These are phyloP conservation scores for Penicillium macrosclerotiorum DNA, from an alignment of 495 filamentous ascomycete genomes.

Conservation along the genomic window DNA sequence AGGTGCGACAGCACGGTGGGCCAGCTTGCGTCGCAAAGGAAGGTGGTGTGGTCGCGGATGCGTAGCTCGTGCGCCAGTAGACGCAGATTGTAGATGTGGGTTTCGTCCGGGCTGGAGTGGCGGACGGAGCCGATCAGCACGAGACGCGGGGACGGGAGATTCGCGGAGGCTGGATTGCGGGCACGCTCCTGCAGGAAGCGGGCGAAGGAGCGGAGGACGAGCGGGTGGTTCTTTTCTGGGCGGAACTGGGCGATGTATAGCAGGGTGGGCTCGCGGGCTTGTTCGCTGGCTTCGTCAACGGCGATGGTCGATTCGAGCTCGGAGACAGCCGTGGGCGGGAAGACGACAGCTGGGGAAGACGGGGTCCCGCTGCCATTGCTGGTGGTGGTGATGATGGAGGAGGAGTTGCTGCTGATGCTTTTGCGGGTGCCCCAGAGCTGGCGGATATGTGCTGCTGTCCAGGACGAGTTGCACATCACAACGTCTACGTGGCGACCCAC, in stretches of 20 bases:
- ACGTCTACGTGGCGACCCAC: conserved; percentile 81
- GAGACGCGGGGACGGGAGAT: conserved; percentile 47
- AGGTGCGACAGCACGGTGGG: conserved; percentile 78
- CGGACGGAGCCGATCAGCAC: conserved; percentile 87
- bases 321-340: conserved; percentile 85
- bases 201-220: conserved; percentile 81
- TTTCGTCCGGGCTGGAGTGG: conserved; percentile 72
- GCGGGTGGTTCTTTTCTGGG: conserved; percentile 90
- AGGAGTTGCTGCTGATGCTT: conserved; percentile 13
- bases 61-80: conserved; percentile 84
- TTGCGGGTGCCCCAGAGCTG: conserved; percentile 66
- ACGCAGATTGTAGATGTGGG: conserved; percentile 85
- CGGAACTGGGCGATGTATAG: conserved; percentile 97
- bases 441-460: conserved; percentile 84
- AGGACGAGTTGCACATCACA: conserved; percentile 95
- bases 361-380: conserved; percentile 30
- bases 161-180: conserved; percentile 41
- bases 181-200: conserved; percentile 56
- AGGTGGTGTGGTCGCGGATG: conserved; percentile 78
- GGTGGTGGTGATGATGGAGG: conserved; percentile 22
- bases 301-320: conserved; percentile 72
- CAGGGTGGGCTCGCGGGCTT: conserved; percentile 61
- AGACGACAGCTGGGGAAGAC: conserved; percentile 61
- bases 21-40: conserved; percentile 87
- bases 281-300: conserved; percentile 64